Evolutionary conservation across 2,329 filamentous ascomycete genomes (phyloP).

Genomic region (Colletotrichum musae): DNA sequence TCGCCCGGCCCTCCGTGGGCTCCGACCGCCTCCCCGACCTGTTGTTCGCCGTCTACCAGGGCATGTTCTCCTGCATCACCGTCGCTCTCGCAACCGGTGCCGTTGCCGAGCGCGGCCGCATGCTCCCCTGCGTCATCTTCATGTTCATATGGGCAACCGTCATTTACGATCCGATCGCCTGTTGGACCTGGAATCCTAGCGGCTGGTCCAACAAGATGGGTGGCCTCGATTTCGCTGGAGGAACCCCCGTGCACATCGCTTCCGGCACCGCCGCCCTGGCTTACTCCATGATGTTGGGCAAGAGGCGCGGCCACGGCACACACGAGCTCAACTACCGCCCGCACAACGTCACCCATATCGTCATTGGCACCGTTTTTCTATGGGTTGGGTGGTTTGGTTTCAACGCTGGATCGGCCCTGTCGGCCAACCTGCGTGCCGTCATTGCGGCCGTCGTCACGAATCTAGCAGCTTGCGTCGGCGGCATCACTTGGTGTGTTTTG

Average conservation of each 20-base stretch:
- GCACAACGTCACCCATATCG: constrained; percentile 93
- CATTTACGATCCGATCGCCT: constrained; percentile 93
- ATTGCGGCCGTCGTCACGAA: constrained; percentile 92
- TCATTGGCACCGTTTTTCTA: constrained; percentile 92
- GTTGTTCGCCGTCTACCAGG: constrained; percentile 87
- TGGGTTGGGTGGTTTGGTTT: constrained; percentile 98
- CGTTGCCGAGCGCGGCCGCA: constrained; percentile 87
- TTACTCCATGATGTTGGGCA: constrained; percentile 93
- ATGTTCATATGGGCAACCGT: constrained; percentile 94
- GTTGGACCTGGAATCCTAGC: constrained; percentile 91
- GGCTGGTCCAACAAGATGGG: constrained; percentile 88
- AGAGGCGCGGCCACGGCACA: constrained; percentile 86
- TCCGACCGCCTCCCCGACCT: constrained; percentile 83
- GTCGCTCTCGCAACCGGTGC: constrained; percentile 89
- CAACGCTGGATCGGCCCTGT: constrained; percentile 87
- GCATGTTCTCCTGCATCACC: constrained; percentile 90
- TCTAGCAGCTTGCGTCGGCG: constrained; percentile 85
- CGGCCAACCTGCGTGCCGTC: constrained; percentile 86
- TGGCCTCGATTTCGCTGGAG: constrained; percentile 89
- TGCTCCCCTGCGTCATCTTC: constrained; percentile 90
- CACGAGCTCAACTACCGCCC: constrained; percentile 92
- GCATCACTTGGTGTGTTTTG: constrained; percentile 90
- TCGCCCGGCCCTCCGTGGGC: constrained; percentile 82
- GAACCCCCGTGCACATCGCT: constrained; percentile 90
- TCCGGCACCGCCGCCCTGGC: constrained; percentile 88